These are phyloP conservation scores for Mycosphaerella sp. DNA, from an alignment of 2,329 filamentous ascomycete genomes.

Conservation along the genomic window DNA sequence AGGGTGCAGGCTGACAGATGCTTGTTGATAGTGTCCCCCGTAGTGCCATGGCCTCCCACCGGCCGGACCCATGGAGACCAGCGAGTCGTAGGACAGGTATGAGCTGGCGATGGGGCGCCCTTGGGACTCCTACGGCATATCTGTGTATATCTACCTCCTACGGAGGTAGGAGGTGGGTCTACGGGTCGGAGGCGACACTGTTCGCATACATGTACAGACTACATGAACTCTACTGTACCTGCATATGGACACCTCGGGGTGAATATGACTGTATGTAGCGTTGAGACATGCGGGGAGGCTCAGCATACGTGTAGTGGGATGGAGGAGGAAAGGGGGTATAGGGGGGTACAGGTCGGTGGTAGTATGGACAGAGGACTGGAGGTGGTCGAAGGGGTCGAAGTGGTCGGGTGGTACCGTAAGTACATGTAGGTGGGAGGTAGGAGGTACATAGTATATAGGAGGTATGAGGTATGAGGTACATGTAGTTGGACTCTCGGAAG, in stretches of 20 bases:
- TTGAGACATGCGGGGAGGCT: too few relatives aligned
- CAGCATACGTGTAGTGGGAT: too few relatives aligned
- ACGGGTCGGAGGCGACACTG: not conserved
- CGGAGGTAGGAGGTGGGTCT: too few relatives aligned
- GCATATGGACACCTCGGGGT: not conserved
- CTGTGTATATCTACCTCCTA: too few relatives aligned
- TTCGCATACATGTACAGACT: too few relatives aligned
- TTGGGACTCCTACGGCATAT: not conserved
- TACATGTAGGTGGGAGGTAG: too few relatives aligned
- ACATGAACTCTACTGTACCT: not conserved
- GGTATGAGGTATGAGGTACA: too few relatives aligned
- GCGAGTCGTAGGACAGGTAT: not conserved
- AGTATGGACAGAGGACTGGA: not conserved
- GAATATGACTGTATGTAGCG: not conserved
- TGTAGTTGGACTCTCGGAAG: too few relatives aligned
- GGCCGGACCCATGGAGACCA: not conserved
- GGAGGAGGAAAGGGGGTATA: too few relatives aligned
- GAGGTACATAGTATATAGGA: too few relatives aligned
- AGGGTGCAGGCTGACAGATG: not conserved
- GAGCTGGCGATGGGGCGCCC: slow-evolving; percentile 1
- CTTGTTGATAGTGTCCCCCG: not conserved
- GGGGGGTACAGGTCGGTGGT: too few relatives aligned
- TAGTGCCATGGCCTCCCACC: not conserved
- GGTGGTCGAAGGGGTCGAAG: not conserved
- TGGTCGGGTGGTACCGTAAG: too few relatives aligned